A percentile compares a stretch with the other conserved stretches of the same genome.
These are phyloP conservation scores for Tremella fuciformis DNA, from an alignment of 768 basidiomycete species.

Conservation along the genomic window DNA sequence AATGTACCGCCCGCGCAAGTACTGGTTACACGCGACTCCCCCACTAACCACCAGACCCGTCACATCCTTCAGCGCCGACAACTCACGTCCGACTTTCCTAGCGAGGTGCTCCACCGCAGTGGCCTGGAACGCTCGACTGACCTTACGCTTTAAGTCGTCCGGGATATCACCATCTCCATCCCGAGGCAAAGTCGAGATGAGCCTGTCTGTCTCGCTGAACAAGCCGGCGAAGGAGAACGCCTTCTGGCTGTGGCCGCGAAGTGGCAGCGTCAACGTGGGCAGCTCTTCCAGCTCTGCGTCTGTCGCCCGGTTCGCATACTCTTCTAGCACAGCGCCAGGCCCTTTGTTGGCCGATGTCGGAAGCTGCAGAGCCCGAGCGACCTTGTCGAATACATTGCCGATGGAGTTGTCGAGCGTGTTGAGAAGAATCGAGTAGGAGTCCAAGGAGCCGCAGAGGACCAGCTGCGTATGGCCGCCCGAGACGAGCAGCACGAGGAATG, in stretches of 20 bases:
- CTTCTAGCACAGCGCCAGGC: conserved; percentile 28
- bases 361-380: conserved; percentile 66
- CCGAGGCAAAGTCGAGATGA: conserved; percentile 50
- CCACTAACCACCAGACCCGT: conserved; percentile 75
- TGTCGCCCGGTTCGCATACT: conserved; percentile 26
- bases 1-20: conserved; percentile 63
- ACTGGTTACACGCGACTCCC: conserved; percentile 84
- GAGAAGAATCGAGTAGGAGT: conserved; percentile 66
- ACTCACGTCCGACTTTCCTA: conserved; percentile 66
- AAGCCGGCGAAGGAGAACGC: conserved; percentile 77
- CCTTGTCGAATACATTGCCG: conserved; percentile 81
- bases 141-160: conserved; percentile 40
- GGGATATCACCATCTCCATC: background rate
- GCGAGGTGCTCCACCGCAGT: conserved; percentile 71
- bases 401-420: conserved; percentile 72
- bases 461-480: conserved; percentile 95
- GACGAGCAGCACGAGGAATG: conserved; percentile 81
- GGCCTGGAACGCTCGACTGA: conserved; percentile 71
- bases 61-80: conserved; percentile 52
- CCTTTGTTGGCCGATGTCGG: conserved; percentile 41
- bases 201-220: conserved; percentile 67
- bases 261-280: conserved; percentile 25
- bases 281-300: conserved; percentile 16
- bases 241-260: conserved; percentile 36
- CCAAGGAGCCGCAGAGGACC: conserved; percentile 64